A percentile compares a stretch with the other conserved stretches of the same genome.
These are phyloP conservation scores for slime mould (Dictyostelium discoideum) DNA, from an alignment of 78 protist genomes.

Conservation along the genomic window DNA sequence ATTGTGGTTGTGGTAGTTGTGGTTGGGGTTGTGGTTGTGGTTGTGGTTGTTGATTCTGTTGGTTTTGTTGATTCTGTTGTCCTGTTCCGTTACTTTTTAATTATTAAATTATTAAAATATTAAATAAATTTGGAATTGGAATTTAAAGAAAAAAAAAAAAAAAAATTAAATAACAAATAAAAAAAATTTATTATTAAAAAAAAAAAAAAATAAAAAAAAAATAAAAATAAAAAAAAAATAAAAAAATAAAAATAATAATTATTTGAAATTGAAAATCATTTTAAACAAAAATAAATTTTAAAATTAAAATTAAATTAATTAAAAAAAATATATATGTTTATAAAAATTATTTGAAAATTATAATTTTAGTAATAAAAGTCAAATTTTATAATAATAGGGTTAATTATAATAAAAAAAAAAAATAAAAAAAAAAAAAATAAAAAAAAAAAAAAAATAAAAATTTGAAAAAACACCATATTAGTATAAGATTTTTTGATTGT, in stretches of 20 bases:
- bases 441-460: too few relatives aligned
- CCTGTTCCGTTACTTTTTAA: background rate
- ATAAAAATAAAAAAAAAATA: background rate
- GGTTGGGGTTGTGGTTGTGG: background rate
- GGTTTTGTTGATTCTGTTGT: background rate
- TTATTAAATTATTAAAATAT: background rate
- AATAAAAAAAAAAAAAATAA: background rate
- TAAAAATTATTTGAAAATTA: background rate
- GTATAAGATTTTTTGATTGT: background rate
- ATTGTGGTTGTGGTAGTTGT: background rate
- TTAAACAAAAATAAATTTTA: background rate
- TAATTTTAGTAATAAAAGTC: background rate
- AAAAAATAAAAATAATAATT: background rate
- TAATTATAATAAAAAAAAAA: background rate
- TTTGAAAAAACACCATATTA: background rate
- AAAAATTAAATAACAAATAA: background rate
- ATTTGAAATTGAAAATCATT: background rate
- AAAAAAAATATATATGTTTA: background rate
- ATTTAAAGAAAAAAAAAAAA: background rate
- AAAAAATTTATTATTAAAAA: background rate
- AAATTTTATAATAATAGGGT: background rate
- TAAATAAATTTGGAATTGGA: background rate
- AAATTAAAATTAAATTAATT: background rate
- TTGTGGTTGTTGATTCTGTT: background rate
- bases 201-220: background rate